Evolutionary conservation across 108 stramenopile species (phyloP).

Genomic region (Seminavis robusta): DNA sequence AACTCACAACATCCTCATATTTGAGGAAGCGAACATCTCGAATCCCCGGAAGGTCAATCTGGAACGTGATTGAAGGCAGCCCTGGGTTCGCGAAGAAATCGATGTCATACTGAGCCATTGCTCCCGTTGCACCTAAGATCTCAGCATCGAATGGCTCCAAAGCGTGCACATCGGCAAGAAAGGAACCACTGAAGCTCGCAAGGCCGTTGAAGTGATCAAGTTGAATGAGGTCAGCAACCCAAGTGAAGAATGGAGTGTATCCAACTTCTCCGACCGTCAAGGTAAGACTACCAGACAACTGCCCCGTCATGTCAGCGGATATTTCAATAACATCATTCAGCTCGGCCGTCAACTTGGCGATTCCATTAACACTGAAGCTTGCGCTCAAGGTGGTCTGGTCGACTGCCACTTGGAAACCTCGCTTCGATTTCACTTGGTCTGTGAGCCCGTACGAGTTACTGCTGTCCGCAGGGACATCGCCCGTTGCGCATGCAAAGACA

Average conservation of each 20-base stretch:
- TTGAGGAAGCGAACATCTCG: constrained; percentile 26
- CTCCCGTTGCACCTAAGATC: neutral
- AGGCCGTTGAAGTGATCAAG: constrained; percentile 1
- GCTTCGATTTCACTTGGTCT: constrained; percentile 12
- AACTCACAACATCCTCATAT: constrained; percentile 23
- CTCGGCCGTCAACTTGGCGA: constrained; percentile 12
- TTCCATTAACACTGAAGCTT: too few species aligned
- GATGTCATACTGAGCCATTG: constrained; percentile 5
- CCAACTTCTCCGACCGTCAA: neutral
- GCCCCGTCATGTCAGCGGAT: constrained; percentile 1
- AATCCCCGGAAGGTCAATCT: constrained; percentile 22
- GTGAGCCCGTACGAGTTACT: constrained; percentile 9
- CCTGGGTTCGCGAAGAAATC: constrained; percentile 9
- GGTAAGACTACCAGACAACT: constrained; percentile 3
- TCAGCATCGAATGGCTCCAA: constrained; percentile 7
- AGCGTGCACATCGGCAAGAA: constrained; percentile 9
- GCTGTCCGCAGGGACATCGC: neutral
- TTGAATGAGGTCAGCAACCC: constrained; percentile 9
- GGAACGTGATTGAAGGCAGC: constrained; percentile 2
- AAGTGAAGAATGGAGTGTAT: constrained; percentile 7
- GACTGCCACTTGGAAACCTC: constrained; percentile 14
- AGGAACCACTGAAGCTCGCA: constrained; percentile 21
- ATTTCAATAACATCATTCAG: constrained; percentile 21
- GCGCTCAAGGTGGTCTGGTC: too few species aligned
- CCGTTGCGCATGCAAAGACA: neutral